Base-by-base conservation (phyloP, 345 rosid genomes). In the Camelina laxa region DNA sequence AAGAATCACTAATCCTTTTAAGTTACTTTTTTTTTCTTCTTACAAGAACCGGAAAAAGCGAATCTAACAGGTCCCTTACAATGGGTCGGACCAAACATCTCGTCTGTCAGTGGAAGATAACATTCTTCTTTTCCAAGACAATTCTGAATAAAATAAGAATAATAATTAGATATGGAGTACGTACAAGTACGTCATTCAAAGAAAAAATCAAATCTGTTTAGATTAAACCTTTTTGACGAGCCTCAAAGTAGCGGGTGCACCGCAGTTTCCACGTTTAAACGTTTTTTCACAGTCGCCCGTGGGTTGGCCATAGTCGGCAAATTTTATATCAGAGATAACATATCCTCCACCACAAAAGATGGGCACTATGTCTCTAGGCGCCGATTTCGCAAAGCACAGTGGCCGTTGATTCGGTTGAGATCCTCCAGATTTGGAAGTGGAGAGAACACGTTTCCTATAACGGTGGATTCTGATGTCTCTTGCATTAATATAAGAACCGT, bases 281-380 rank as follows among this genome's bases (percentile, higher is more conserved):
- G 8, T 50, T 3, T 17, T 49, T 7, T 47, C 44, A 50, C 59
- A 66, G 2, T 42, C n/a, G 20, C 70, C 70, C 12, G 12, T 50
- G 27, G 70, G 9, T 12, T 66, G 59, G 45, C 71, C 71, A 50
- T 67, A 67, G 31, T 50, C 71, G 5, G 71, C 71, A 48, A 67
- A 67, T 21, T 50, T 35, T 30, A 67, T 17, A 16, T 35, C 24
- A 13, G 31, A 12, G 8, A 67, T 13, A 19, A 35, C 20, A 20
- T 51, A 19, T 35, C 48, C 71, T 3, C 21, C 22, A 49, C 5
- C 12, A 49, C 54, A 49, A 3, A 17, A 19, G 22, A 49, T 49
- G 12, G 22, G 11, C 2, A 17, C 9, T 1, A 49, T 3, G 1
- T 9, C 1, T 4, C 3, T 1, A 17, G 11, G 22, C 22, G 4